Evolutionary conservation across 371 early-diverging fungal species (phyloP).

Genomic region (Coemansia sp.): DNA sequence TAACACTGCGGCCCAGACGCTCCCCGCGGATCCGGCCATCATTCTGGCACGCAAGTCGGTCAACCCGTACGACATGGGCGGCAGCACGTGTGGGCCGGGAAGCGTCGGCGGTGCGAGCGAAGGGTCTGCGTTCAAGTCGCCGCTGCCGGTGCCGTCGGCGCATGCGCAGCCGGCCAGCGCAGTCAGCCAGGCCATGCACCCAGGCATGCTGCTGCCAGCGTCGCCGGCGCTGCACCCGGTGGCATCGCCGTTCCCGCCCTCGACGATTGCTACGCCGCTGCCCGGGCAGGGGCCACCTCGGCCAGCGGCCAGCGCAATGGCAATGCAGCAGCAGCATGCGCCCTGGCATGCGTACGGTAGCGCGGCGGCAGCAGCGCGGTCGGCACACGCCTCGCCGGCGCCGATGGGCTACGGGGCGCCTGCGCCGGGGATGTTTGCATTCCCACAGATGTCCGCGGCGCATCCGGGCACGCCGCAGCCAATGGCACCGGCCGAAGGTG

Average conservation of each 20-base stretch:
- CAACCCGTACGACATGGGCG: conserved; percentile 20
- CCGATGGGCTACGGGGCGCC: conserved; percentile 16
- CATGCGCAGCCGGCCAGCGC: background rate
- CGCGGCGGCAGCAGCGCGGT: conserved; percentile 3
- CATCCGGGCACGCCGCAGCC: conserved; percentile 28
- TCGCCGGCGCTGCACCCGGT: conserved; percentile 41
- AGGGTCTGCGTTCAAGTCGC: conserved; percentile 24
- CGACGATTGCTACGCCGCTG: conserved; percentile 44
- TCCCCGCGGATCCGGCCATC: conserved; percentile 35
- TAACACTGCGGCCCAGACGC: conserved; percentile 4
- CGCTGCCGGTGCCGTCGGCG: conserved; percentile 26
- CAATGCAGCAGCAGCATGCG: conserved; percentile 18
- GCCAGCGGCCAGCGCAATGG: conserved; percentile 3
- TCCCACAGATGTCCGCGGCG: conserved; percentile 25
- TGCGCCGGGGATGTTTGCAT: conserved; percentile 25
- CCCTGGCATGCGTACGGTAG: conserved; percentile 30
- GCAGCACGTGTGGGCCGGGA: background rate
- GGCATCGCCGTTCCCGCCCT: conserved; percentile 45
- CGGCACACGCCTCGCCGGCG: conserved; percentile 40
- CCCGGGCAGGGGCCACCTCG: conserved; percentile 26
- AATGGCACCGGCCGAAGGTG: background rate
- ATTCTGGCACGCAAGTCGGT: conserved; percentile 43
- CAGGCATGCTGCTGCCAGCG: conserved; percentile 11
- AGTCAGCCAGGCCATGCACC: background rate
- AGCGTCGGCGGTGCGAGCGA: background rate